Evolutionary conservation across 2,329 filamentous ascomycete species (phyloP).

Genomic region (Microsporum ferrugineum): DNA sequence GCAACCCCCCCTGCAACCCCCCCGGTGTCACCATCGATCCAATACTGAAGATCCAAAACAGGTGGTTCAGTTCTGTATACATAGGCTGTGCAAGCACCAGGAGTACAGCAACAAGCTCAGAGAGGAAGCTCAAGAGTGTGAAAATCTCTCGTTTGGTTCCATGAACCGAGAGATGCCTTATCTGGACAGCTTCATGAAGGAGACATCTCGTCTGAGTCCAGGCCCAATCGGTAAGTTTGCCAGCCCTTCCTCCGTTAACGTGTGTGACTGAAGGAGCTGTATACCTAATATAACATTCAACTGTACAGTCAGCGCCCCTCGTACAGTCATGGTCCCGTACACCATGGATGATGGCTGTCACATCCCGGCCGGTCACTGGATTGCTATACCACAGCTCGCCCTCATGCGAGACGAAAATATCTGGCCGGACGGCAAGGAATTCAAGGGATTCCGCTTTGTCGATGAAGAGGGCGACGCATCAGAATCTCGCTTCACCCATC

Average conservation of each 20-base stretch:
- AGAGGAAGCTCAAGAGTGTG: constrained; percentile 12
- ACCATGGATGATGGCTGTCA: not conserved
- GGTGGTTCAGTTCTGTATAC: not conserved
- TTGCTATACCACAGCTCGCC: not conserved
- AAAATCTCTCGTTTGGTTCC: not conserved
- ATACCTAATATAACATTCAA: not conserved
- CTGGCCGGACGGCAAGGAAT: not conserved
- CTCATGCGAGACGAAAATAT: not conserved
- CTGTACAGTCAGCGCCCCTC: not conserved
- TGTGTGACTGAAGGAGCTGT: not conserved
- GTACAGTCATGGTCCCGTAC: not conserved
- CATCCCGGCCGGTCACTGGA: not conserved
- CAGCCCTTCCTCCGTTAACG: not conserved
- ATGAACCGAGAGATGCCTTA: constrained; percentile 12
- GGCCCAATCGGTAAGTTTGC: constrained; percentile 11
- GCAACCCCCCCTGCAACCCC: not conserved
- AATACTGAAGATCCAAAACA: not conserved
- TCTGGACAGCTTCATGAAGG: constrained; percentile 19
- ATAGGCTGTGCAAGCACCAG: constrained; percentile 11
- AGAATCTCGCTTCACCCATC: not conserved
- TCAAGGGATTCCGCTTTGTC: not conserved
- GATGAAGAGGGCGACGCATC: not conserved
- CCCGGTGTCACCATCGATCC: not conserved
- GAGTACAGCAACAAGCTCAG: constrained; percentile 16
- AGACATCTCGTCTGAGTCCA: constrained; percentile 15